A percentile compares a stretch with the other conserved stretches of the same genome.
phyloP scores from a whole-genome alignment of 805 yeast species.

The Komagataella pastoris region DNA sequence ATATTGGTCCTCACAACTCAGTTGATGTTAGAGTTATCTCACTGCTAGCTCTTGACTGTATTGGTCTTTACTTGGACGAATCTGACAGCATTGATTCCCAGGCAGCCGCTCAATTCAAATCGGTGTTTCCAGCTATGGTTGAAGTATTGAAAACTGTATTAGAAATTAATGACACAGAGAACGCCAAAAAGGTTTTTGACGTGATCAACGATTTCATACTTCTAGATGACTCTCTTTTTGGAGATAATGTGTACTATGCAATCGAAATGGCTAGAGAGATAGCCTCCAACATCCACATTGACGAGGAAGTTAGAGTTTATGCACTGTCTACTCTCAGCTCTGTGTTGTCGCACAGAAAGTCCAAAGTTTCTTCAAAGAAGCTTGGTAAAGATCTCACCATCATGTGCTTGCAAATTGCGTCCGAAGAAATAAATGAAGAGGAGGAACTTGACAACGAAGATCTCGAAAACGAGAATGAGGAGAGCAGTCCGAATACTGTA shows the following conservation, averaged over 20 bases:
- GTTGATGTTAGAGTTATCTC: constrained; percentile 72
- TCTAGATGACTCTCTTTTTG: constrained; percentile 66
- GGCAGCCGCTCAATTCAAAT: constrained; percentile 39
- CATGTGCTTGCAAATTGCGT: constrained; percentile 62
- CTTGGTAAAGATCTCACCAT: constrained; percentile 71
- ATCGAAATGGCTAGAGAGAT: constrained; percentile 66
- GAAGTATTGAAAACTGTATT: constrained; percentile 68
- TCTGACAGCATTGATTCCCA: constrained; percentile 30
- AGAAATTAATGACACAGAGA: constrained; percentile 53
- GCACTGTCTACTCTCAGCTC: constrained; percentile 78
- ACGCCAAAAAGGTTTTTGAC: constrained; percentile 66
- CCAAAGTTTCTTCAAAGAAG: constrained; percentile 66
- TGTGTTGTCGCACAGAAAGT: constrained; percentile 66
- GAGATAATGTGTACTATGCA: constrained; percentile 58
- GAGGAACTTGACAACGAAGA: constrained; percentile 64
- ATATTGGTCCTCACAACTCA: constrained; percentile 50
- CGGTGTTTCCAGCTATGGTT: constrained; percentile 68
- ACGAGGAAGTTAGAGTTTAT: constrained; percentile 71
- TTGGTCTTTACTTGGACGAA: constrained; percentile 57
- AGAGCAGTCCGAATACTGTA: constrained; percentile 62
- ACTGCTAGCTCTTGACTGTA: constrained; percentile 64
- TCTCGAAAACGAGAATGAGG: constrained; percentile 90
- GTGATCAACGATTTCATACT: constrained; percentile 70
- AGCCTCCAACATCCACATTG: constrained; percentile 49
- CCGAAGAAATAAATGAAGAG: constrained; percentile 66